These are phyloP conservation scores for Cladosporium sp. DNA, from an alignment of 2,329 filamentous ascomycete genomes.

Conservation along the genomic window DNA sequence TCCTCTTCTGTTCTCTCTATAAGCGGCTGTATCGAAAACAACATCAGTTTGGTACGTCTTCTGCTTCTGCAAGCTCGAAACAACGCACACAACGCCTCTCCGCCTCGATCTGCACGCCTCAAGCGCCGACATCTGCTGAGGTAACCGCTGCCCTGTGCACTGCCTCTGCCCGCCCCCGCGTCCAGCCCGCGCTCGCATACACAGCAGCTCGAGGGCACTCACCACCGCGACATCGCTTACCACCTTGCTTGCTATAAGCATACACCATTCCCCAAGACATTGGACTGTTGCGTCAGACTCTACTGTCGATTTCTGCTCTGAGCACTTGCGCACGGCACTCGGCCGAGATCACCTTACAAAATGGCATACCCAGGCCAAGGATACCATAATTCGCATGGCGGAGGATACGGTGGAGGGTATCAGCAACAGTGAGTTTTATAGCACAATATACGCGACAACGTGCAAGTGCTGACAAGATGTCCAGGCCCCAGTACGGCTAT, in stretches of 20 bases:
- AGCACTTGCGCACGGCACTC: slow-evolving; percentile 2
- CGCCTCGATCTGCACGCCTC: slow-evolving; percentile 1
- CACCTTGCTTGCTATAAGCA: background rate
- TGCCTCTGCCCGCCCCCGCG: background rate
- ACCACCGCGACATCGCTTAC: slow-evolving; percentile 2
- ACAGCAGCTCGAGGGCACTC: background rate
- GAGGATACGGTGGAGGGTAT: slow-evolving; percentile 23
- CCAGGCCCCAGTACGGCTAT: slow-evolving; percentile 23
- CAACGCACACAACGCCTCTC: background rate
- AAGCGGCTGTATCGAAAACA: background rate
- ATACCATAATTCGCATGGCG: slow-evolving; percentile 32
- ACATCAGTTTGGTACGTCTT: background rate
- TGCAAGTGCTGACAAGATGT: background rate
- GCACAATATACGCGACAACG: background rate
- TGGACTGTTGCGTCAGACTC: slow-evolving; percentile 11
- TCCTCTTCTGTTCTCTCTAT: background rate
- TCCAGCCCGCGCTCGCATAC: background rate
- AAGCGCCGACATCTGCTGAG: background rate
- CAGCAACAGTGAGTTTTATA: slow-evolving; percentile 27
- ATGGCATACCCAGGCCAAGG: slow-evolving; percentile 32
- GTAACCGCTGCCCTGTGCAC: background rate
- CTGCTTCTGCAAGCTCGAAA: background rate
- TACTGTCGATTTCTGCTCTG: slow-evolving; percentile 2
- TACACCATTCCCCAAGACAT: background rate
- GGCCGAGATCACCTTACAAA: slow-evolving; percentile 3